Conservation (phyloP, 1,284 basidiomycete genomes). For the Rhizoctonia solani region DNA sequence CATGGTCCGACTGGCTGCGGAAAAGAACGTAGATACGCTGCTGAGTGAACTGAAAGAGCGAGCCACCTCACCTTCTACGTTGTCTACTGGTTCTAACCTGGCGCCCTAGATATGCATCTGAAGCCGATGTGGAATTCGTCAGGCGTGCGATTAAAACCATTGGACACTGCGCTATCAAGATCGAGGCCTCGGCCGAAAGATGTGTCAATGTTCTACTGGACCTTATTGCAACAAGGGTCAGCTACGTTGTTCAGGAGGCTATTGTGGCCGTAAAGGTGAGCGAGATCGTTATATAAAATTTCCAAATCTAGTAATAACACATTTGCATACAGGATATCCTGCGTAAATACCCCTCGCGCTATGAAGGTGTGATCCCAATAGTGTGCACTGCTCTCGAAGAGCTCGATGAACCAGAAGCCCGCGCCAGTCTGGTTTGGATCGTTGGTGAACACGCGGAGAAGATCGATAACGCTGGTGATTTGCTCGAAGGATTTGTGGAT, state of each 20-base stretch:
- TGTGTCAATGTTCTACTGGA: constrained; percentile 94
- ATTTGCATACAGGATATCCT: constrained; percentile 98
- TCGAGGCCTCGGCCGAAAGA: constrained; percentile 88
- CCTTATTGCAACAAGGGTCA: constrained; percentile 89
- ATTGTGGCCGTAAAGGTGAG: constrained; percentile 96
- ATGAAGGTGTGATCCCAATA: constrained; percentile 95
- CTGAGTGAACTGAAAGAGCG: constrained; percentile 95
- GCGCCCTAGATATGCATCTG: constrained; percentile 79
- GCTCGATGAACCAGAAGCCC: constrained; percentile 96
- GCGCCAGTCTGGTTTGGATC: constrained; percentile 98
- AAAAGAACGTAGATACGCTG: constrained; percentile 92
- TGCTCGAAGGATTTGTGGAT: constrained; percentile 88
- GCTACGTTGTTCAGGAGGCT: constrained; percentile 97
- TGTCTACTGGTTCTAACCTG: background rate
- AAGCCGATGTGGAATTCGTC: constrained; percentile 98
- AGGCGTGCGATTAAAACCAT: constrained; percentile 93
- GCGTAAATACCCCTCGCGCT: constrained; percentile 95
- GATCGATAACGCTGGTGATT: constrained; percentile 94
- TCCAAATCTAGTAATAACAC: too few relatives aligned
- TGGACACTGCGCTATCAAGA: constrained; percentile 95
- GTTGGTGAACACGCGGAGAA: constrained; percentile 97
- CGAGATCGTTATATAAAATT: background rate
- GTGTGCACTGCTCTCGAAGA: constrained; percentile 95
- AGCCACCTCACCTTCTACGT: constrained; percentile 40
- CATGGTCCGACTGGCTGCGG: constrained; percentile 92